Base-by-base conservation (phyloP, 2,329 filamentous ascomycete species). In the Arachnomyces sp. region DNA sequence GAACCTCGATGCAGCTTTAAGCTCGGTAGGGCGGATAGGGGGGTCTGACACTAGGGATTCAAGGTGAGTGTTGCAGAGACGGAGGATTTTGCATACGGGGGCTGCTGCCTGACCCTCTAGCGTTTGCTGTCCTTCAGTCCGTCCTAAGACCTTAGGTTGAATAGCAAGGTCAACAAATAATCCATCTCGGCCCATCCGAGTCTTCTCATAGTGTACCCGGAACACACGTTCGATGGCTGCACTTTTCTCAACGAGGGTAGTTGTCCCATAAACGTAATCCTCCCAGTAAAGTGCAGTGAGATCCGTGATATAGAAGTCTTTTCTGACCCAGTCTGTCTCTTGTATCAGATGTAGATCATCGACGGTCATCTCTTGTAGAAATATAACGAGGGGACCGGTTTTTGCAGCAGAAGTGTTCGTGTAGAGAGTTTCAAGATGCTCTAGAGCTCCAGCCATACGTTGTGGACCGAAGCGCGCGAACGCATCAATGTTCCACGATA, bases 61-160 rank as follows among this genome's bases (percentile, higher is more conserved):
- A 3, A 79, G 69, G 49, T 79, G 76, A 0, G 68, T 70, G 50
- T 76, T 76, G 54, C 73, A 75, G 3, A 78, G 49, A 3, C 74
- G 65, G 4, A 77, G 46, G 0, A 54, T 55, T 36, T 25, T 25
- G n/a, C n/a, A n/a, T n/a, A n/a, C n/a, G n/a, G n/a, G n/a, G n/a
- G n/a, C n/a, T n/a, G n/a, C n/a, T n/a, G n/a, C n/a, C n/a, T n/a
- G n/a, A n/a, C n/a, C n/a, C n/a, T n/a, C n/a, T n/a, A n/a, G n/a
- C n/a, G n/a, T 25, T 25, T 25, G 20, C 20, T 25, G 20, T 25
- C 20, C 9, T 25, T 25, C 20, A 5, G 20, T 25, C 20, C 9
- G 5, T 25, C 5, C 20, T 25, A 9, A 25, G 20, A 9, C 20
- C 20, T 25, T 9, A 25, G 20, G 20, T 25, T 25, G n/a, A 31